Evolutionary conservation across 305 asterid genomes (phyloP), one percentile per base, ranked within the genome.

Genomic region (Fraxinus albicans): DNA sequence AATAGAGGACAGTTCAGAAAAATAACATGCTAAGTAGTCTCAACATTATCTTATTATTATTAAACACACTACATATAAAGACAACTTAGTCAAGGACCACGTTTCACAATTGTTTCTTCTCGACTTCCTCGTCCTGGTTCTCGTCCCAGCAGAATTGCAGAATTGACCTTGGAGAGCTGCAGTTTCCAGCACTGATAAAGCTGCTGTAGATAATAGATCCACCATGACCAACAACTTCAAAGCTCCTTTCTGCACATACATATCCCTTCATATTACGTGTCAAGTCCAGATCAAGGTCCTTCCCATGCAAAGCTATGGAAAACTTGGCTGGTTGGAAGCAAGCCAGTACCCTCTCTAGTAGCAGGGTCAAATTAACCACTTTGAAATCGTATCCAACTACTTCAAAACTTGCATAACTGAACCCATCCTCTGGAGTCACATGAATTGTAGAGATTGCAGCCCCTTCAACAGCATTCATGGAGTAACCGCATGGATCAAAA

Each of bases 381-480:
- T 85, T 87, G 15, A 94, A 89, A 82, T 93, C 93, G 74, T 95
- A 95, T 2, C 98, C 99, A 17, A 89, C 95, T 0, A 95, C 89
- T 84, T 95, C 99, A 42, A 95, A 95, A 42, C 99, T 95, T 0
- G 98, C 98, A 47, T 95, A 95, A 89, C 97, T 95, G 90, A 95
- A 95, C 3, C 98, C 99, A 77, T 94, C 99, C 78, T 95, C 98
- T 0, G 98, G 98, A 1, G 98, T 95, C 23, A 95, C 91, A 4
- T 95, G 98, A 58, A 95, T 94, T 0, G 97, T 95, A 3, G 99
- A 94, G 17, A 95, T 86, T 4, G 97, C 94, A 1, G 85, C 86
- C 2, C 92, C 94, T 83, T 95, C 98, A 1, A 94, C 87, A 0
- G 98, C 90, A 27, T 95, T 95, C 99, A 95, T 95, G 4, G 99